These are phyloP conservation scores for Fermentozyma sake DNA, from an alignment of 1,139 yeast species.

Conservation along the genomic window DNA sequence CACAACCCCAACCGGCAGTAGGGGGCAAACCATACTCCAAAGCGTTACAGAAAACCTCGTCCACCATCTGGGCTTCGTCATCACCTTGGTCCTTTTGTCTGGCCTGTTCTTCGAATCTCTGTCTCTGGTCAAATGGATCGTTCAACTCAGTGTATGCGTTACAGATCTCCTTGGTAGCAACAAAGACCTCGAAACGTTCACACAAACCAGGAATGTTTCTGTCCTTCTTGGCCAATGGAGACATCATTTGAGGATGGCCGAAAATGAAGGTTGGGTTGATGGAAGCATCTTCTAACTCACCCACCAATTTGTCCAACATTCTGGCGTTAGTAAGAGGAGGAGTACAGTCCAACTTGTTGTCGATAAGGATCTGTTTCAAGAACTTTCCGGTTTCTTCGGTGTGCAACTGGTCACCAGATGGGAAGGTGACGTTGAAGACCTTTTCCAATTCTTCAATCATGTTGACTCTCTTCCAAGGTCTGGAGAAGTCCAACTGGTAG, in stretches of 20 bases:
- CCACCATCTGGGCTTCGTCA: constrained; percentile 95
- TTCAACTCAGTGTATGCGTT: constrained; percentile 98
- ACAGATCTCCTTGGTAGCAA: constrained; percentile 96
- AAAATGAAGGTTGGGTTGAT: constrained; percentile 96
- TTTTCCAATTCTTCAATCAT: constrained; percentile 96
- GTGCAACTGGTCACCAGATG: constrained; percentile 92
- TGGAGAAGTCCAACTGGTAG: constrained; percentile 76
- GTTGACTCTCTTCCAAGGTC: constrained; percentile 98
- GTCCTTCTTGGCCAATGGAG: constrained; percentile 96
- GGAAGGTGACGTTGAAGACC: constrained; percentile 82
- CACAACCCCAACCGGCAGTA: constrained; percentile 99
- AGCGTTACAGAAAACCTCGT: constrained; percentile 96
- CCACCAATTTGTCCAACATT: constrained; percentile 97
- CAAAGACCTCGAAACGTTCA: constrained; percentile 98
- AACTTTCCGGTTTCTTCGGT: constrained; percentile 91
- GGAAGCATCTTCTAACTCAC: constrained; percentile 87
- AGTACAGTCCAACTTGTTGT: constrained; percentile 83
- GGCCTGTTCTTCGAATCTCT: constrained; percentile 97
- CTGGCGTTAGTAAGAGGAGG: constrained; percentile 98
- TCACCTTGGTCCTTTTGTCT: constrained; percentile 98
- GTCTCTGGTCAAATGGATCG: constrained; percentile 97
- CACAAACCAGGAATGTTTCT: constrained; percentile 90
- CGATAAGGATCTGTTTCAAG: constrained; percentile 73
- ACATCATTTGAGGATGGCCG: constrained; percentile 99
- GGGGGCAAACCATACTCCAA: constrained; percentile 98